phyloP scores from a whole-genome alignment of 371 early-diverging fungal species.

The Mortierella sp. region DNA sequence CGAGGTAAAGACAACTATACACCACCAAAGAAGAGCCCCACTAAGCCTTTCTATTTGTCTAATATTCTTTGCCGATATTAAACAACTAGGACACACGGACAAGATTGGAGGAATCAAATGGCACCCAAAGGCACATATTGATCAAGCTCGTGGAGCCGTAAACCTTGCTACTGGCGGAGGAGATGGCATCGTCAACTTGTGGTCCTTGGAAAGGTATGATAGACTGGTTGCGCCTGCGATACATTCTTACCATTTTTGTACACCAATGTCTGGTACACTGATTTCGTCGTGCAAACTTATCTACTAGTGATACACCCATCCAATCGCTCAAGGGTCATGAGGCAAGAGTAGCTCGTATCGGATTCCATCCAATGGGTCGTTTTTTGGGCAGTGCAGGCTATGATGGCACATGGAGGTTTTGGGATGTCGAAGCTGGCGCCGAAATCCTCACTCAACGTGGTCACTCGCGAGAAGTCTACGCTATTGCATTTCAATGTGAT shows the following conservation, averaged over 20 bases:
- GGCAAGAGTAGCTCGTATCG: conserved; percentile 86
- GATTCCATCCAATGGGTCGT: conserved; percentile 91
- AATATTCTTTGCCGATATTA: not conserved
- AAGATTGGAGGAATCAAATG: conserved; percentile 90
- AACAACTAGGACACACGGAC: conserved; percentile 80
- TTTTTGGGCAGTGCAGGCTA: conserved; percentile 90
- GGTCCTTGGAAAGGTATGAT: conserved; percentile 78
- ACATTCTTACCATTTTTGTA: too few relatives aligned
- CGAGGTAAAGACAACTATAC: conserved; percentile 52
- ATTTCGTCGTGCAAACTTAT: too few relatives aligned
- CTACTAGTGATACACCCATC: conserved; percentile 77
- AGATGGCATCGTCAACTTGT: conserved; percentile 82
- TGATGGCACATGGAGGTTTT: conserved; percentile 95
- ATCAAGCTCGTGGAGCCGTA: conserved; percentile 65
- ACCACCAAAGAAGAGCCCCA: too few relatives aligned
- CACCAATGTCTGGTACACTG: too few relatives aligned
- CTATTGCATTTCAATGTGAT: conserved; percentile 90
- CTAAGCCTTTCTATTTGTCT: too few relatives aligned
- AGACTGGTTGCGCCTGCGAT: not conserved
- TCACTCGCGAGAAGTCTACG: conserved; percentile 92
- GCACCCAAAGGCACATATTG: conserved; percentile 84
- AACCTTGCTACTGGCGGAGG: conserved; percentile 88
- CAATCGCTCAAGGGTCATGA: conserved; percentile 84
- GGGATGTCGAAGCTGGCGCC: conserved; percentile 83
- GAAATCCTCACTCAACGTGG: conserved; percentile 94